These are phyloP conservation scores for Penicillium sp. DNA, from an alignment of 2,329 filamentous ascomycete genomes.

Conservation along the genomic window DNA sequence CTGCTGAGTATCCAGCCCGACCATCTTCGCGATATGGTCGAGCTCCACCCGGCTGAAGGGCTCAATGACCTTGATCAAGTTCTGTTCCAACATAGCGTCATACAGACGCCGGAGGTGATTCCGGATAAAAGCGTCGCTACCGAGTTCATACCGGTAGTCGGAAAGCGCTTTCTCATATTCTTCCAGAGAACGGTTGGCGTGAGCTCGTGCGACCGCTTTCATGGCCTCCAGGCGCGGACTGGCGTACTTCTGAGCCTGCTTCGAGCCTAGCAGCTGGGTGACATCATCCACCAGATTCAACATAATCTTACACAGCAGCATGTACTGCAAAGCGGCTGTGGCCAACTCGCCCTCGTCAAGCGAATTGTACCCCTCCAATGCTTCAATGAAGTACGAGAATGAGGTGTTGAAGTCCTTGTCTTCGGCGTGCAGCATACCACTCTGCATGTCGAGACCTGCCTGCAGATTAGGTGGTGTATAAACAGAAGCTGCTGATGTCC, in stretches of 20 bases:
- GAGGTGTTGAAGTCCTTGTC: slow-evolving; percentile 99
- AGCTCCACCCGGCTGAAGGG: slow-evolving; percentile 97
- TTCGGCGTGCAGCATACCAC: slow-evolving; percentile 96
- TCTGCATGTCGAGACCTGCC: slow-evolving; percentile 98
- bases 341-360: slow-evolving; percentile 85
- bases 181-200: slow-evolving; percentile 91
- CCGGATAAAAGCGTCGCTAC: slow-evolving; percentile 91
- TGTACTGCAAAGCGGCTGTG: slow-evolving; percentile 98
- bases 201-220: slow-evolving; percentile 96
- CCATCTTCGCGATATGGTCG: slow-evolving; percentile 94
- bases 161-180: slow-evolving; percentile 94
- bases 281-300: slow-evolving; percentile 95
- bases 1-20: slow-evolving; percentile 90
- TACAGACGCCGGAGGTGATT: slow-evolving; percentile 94
- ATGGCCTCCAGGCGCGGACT: slow-evolving; percentile 96
- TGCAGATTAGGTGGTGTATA: slow-evolving; percentile 95
- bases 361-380: slow-evolving; percentile 91
- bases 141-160: slow-evolving; percentile 88
- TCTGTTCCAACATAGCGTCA: slow-evolving; percentile 98
- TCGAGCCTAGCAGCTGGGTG: slow-evolving; percentile 88
- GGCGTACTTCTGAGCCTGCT: slow-evolving; percentile 94
- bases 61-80: slow-evolving; percentile 99
- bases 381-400: slow-evolving; percentile 99
- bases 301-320: slow-evolving; percentile 99
- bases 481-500: slow-evolving; percentile 92